phyloP scores from a whole-genome alignment of 768 basidiomycete species.

The Polyporus arcularius region DNA sequence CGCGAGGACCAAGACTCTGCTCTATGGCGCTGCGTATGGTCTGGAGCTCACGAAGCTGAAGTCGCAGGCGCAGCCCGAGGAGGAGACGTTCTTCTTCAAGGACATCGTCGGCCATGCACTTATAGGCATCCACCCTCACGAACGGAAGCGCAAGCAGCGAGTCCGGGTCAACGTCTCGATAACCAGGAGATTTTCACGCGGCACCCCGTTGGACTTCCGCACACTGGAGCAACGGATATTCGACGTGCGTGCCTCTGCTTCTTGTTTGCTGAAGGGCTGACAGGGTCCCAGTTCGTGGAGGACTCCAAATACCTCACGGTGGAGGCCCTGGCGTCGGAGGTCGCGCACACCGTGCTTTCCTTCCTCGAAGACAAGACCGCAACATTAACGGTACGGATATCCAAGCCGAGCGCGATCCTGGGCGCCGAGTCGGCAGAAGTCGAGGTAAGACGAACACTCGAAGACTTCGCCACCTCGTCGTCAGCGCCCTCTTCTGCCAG shows the following conservation, averaged over 20 bases:
- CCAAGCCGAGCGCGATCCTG: slow-evolving; percentile 71
- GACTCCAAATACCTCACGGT: slow-evolving; percentile 59
- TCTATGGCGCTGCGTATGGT: slow-evolving; percentile 49
- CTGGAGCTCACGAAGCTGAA: slow-evolving; percentile 38
- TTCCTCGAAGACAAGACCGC: slow-evolving; percentile 23
- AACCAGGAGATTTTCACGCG: slow-evolving; percentile 12
- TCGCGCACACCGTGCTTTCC: slow-evolving; percentile 49
- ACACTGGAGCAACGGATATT: slow-evolving; percentile 37
- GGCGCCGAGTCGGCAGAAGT: slow-evolving; percentile 69
- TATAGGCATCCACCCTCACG: slow-evolving; percentile 68
- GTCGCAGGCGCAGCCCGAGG: slow-evolving; percentile 5
- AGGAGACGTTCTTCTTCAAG: slow-evolving; percentile 30
- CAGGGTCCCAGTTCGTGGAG: slow-evolving; percentile 43
- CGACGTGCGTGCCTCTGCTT: slow-evolving; percentile 34
- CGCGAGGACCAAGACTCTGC: slow-evolving; percentile 49
- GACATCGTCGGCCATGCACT: slow-evolving; percentile 54
- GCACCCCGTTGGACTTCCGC: slow-evolving; percentile 41
- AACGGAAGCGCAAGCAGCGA: slow-evolving; percentile 64
- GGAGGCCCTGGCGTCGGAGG: slow-evolving; percentile 65
- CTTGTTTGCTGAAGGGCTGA: slow-evolving; percentile 4
- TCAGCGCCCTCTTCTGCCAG: background rate
- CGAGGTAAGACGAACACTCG: slow-evolving; percentile 49
- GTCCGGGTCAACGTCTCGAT: slow-evolving; percentile 55
- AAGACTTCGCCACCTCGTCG: slow-evolving; percentile 29
- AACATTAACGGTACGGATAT: slow-evolving; percentile 53